A percentile compares a stretch with the other conserved stretches of the same genome.
phyloP scores from a whole-genome alignment of 345 rosid genomes.

The Hevea brasiliensis region DNA sequence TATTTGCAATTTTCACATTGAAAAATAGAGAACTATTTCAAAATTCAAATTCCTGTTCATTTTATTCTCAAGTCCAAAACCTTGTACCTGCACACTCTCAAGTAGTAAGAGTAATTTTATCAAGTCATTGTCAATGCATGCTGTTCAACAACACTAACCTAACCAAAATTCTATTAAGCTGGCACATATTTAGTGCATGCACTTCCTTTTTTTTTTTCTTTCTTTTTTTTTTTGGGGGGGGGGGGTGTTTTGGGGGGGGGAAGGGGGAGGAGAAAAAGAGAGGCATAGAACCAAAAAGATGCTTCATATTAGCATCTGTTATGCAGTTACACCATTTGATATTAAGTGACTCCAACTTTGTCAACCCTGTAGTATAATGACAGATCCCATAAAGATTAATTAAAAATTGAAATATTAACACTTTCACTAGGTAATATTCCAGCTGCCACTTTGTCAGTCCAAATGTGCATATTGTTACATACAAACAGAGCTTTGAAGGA shows the following conservation, averaged over 20 bases:
- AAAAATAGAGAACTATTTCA: background rate
- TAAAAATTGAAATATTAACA: background rate
- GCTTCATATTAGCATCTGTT: conserved; percentile 73
- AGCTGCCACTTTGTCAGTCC: background rate
- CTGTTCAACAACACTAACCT: too few relatives aligned
- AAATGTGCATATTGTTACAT: background rate
- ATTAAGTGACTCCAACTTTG: conserved; percentile 72
- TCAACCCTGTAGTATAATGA: conserved; percentile 50
- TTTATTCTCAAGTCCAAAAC: background rate
- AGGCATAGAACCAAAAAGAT: conserved; percentile 59
- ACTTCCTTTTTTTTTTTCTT: too few relatives aligned
- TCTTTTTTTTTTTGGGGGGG: too few relatives aligned
- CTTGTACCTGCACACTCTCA: background rate
- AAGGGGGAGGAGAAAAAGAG: background rate
- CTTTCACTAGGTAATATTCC: too few relatives aligned
- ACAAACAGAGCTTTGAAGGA: background rate
- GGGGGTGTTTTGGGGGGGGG: too few relatives aligned
- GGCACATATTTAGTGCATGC: too few relatives aligned
- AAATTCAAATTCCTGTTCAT: background rate
- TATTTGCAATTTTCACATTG: background rate
- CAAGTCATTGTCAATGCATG: background rate
- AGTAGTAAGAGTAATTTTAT: background rate
- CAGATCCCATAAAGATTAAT: background rate
- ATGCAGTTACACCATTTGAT: conserved; percentile 82
- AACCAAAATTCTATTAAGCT: too few relatives aligned